Conservation (phyloP, 106 monocot species). For the Dioscorea alata region DNA sequence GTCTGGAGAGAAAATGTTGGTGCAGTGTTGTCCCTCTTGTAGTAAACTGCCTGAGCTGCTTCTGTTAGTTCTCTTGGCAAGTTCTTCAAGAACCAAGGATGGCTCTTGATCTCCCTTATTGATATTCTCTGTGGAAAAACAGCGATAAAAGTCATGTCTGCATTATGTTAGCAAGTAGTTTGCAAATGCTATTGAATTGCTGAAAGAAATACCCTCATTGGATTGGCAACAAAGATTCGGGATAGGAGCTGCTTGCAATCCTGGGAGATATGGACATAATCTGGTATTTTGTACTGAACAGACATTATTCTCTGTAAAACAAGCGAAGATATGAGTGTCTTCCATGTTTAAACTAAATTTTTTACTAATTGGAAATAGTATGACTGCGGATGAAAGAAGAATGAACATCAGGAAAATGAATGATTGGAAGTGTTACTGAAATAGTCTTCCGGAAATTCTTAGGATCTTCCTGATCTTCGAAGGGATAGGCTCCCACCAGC, state of each 20-base stretch:
- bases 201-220: conserved; percentile 41
- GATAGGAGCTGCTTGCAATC: conserved; percentile 78
- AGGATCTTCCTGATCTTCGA: conserved; percentile 74
- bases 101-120: conserved; percentile 71
- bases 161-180: no score
- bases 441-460: conserved; percentile 83
- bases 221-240: conserved; percentile 67
- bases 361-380: neutral
- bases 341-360: neutral
- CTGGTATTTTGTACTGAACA: conserved; percentile 79
- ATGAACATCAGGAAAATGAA: neutral
- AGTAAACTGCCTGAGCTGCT: conserved; percentile 54
- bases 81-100: conserved; percentile 89
- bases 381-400: neutral
- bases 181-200: no score
- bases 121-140: conserved; percentile 53
- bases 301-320: conserved; percentile 59
- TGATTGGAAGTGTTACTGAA: conserved; percentile 23
- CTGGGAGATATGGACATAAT: conserved; percentile 71
- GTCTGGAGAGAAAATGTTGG: conserved; percentile 57
- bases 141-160: no score
- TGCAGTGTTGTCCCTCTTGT: conserved; percentile 45
- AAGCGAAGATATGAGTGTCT: neutral
- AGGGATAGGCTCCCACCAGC: conserved; percentile 89
- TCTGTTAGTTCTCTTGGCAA: conserved; percentile 77